Evolutionary conservation across 176 grass and related monocot genomes (phyloP).

Genomic region (Triticum aestivum): IWGSC_CS_RefSeq_v2.1 NC_057811.1:290872907-290873406

Average conservation of each 20-base stretch:
- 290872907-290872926: background rate
- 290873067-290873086: too few species aligned
- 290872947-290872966: conserved; percentile 5
- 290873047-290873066: too few species aligned
- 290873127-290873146: background rate
- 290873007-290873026: too few species aligned
- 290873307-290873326: conserved; percentile 28
- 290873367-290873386: conserved; percentile 94
- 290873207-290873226: background rate
- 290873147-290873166: background rate
- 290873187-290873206: conserved; percentile 8
- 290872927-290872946: background rate
- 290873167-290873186: conserved; percentile 9
- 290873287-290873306: background rate
- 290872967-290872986: conserved; percentile 4
- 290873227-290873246: background rate
- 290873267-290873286: background rate
- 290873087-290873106: background rate
- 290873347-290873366: conserved; percentile 95
- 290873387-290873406: conserved; percentile 85
- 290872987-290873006: background rate
- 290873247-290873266: background rate
- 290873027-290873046: too few species aligned
- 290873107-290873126: conserved; percentile 6
- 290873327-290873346: conserved; percentile 92